Evolutionary conservation across 2,329 filamentous ascomycete species (phyloP), one percentile per base, ranked within the genome.

Genomic region (Aureobasidium sp.): DNA sequence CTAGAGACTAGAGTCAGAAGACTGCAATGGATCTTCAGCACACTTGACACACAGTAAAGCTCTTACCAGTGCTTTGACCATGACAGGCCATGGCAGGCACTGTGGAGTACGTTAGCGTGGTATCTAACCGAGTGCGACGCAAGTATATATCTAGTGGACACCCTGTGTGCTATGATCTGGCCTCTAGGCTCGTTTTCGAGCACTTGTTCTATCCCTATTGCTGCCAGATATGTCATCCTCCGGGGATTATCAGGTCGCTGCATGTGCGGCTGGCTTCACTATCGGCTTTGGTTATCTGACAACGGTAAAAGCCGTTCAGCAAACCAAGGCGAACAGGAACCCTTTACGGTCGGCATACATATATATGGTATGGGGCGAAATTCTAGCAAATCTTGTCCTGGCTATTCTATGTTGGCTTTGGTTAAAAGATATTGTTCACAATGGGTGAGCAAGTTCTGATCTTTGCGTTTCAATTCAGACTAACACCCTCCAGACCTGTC

Each of bases 301-400:
- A 27, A 66, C 67, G 9, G 75, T 73, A 69, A 74, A 70, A 26
- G 74, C 74, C 10, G 56, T 70, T 37, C 71, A 70, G 65, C 75
- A 77, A 66, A 74, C 73, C 1, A 62, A 15, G 17, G 51, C 50
- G n/a, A 62, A 62, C 48, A 36, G 15, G 20, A 29, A 36, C 29
- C 58, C 58, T 7, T 34, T 17, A 15, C 34, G 47, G 7, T 44
- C 37, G 26, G 37, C 27, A 6, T 64, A 64, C 20, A 60, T 81
- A 0, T 77, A 75, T 70, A 76, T 81, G 75, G 74, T 81, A 56
- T 81, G 79, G 79, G 79, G 56, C 1, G 56, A 59, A 65, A 71
- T 80, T 2, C 1, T 71, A 1, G 76, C 76, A 3, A 79, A 75
- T 15, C 68, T 78, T 10, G 65, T 71, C 8, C 80, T 81, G 69